Evolutionary conservation across 2,329 filamentous ascomycete genomes (phyloP), one percentile per base, ranked within the genome.

Genomic region (Aureobasidium vineae): DNA sequence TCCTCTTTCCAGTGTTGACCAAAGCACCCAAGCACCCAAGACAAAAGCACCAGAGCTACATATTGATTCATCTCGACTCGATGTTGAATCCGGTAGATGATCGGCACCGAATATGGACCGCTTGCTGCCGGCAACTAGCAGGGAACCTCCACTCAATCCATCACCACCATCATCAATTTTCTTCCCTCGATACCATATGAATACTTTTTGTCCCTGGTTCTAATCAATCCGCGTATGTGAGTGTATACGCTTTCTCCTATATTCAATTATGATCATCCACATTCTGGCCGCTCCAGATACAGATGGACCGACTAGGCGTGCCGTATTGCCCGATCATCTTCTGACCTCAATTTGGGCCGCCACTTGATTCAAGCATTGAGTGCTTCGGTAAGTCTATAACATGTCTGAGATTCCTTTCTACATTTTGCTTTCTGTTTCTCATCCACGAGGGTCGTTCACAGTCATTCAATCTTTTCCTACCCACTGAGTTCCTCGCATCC

Each of bases 391-490:
- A 21, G 13, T 10, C 7, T 41, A 57, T 57, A 41, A 43, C 38
- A 28, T 41, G n/a, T 41, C 28, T 16, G 19, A 15, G 16, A 15
- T n/a, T 13, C 26, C 54, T 41, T 38, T 57, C 4, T n/a, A 23
- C 16, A 19, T 1, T 11, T 2, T 5, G 1, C 7, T 21, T 28
- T n/a, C 36, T 41, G 15, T 36, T 53, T 21, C 16, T 7, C 54
- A 57, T n/a, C 38, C 23, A 41, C 54, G 38, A 43, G 54, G 38
- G 16, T 31, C 23, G 5, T 16, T 13, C 33, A 19, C 45, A 63
- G 43, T 63, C 59, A 63, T 52, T 63, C 59, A 41, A 26, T 63
- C 59, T 10, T 52, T 41, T 41, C 15, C 16, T 11, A 63, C 59
- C 43, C 31, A 63, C 45, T 52, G 59, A 11, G 21, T 28, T 5